phyloP scores from a whole-genome alignment of 2,329 filamentous ascomycete genomes.

The Claviceps maximensis region DNA sequence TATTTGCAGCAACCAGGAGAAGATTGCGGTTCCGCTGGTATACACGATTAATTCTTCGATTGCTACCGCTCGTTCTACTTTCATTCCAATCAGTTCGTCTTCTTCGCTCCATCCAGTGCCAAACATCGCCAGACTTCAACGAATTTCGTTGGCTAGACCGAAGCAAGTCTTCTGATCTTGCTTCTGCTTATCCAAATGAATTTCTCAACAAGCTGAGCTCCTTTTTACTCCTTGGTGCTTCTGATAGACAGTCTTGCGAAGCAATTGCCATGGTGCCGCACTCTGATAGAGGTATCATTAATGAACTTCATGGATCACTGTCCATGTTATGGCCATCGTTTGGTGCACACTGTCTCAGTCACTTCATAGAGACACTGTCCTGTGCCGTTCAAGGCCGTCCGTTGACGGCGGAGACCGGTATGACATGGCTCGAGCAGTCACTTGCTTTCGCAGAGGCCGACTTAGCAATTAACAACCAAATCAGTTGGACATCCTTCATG shows the following conservation, averaged over 20 bases:
- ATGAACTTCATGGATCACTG: conserved; percentile 61
- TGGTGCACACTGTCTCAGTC: conserved; percentile 55
- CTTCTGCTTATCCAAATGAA: conserved; percentile 56
- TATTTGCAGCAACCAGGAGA: conserved; percentile 81
- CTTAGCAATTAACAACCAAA: conserved; percentile 66
- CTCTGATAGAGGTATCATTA: conserved; percentile 30
- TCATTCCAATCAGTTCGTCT: conserved; percentile 54
- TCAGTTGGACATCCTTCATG: conserved; percentile 56
- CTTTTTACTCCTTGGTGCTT: conserved; percentile 56
- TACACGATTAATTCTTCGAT: conserved; percentile 54
- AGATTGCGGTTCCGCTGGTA: conserved; percentile 65
- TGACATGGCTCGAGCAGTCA: conserved; percentile 94
- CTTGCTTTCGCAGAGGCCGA: conserved; percentile 94
- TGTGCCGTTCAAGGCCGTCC: conserved; percentile 77
- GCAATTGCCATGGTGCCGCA: conserved; percentile 59
- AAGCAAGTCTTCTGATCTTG: conserved; percentile 50
- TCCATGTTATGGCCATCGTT: conserved; percentile 65
- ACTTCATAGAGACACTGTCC: conserved; percentile 78
- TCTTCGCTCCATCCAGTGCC: conserved; percentile 79
- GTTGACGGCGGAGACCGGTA: conserved; percentile 74
- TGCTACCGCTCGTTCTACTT: conserved; percentile 58
- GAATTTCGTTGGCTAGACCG: conserved; percentile 56
- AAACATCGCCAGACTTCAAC: conserved; percentile 65
- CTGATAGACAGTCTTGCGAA: conserved; percentile 61
- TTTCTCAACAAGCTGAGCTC: conserved; percentile 63